Base-by-base conservation (phyloP, 192 early-diverging fungal genomes). In the Chytriomyces sp. region DNA sequence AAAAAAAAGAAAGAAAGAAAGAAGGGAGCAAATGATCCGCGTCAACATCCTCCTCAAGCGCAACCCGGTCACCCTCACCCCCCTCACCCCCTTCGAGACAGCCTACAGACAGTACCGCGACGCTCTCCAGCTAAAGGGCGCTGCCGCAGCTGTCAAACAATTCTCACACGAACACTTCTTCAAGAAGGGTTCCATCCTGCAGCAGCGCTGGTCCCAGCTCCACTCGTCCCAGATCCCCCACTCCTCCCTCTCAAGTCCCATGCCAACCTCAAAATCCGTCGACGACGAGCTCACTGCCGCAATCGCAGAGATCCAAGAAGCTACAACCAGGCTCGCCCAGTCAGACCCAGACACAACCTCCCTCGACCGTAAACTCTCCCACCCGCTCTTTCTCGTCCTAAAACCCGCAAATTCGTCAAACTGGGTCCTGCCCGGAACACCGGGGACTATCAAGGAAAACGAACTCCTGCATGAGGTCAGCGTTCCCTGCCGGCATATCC, bases 331-430 rank as follows among this genome's bases (percentile, higher is more conserved):
- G 33, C 67, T 81, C 34, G 92, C 90, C 5, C 77, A 85, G 60
- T 89, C 88, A 0, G 92, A 96, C 75, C 82, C 89, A 25, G 91
- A 93, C 70, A 54, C 86, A 14, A 86, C 78, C 76, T 89, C 84
- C n/a, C 75, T 94, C 70, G 90, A 96, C 81, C 84, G 94, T 67
- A 84, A 80, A 38, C 84, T 93, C 67, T 82, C 90, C 58, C 62
- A 89, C 73, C 92, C 91, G 19, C 77, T 96, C 71, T 96, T 92
- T 81, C 73, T 96, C 52, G 82, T 94, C 59, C 91, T 94, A 22
- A 91, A 90, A 44, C 75, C 80, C 1, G 59, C 85, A 28, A 70
- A 87, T 56, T 22, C 22, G 44, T 19, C 12, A 19, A 22, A 12
- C 12, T 49, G 44, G 44, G 12, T 22, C 14, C 44, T 49, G 44